Evolutionary conservation across 345 rosid species (phyloP), one percentile per base, ranked within the genome.

Genomic region (Bruguiera sexangula): DNA sequence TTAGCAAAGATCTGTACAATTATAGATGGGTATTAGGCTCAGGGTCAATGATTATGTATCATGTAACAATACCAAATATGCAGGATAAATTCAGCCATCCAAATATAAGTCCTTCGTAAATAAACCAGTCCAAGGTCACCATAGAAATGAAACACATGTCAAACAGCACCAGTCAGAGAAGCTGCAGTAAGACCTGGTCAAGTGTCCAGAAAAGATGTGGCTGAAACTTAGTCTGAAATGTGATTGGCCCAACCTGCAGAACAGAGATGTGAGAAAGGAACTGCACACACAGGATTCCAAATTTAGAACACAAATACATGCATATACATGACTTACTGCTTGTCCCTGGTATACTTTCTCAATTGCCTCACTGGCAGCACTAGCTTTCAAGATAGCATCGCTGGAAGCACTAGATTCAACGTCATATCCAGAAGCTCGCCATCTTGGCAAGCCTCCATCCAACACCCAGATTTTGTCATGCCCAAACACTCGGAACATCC

Each of bases 351-450:
- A 96, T 63, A 86, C 90, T 89, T 90, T 96, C 81, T 88, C 93
- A 68, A 96, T 88, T 32, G 98, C 99, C 79, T 96, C 98, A 73
- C 81, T 90, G 55, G 99, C 98, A 60, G 99, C 99, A 80, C 97
- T 90, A 9, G 97, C 95, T 82, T 90, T 96, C 83, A 96, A 64
- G 82, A 92, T 90, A 73, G 96, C 88, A 79, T 92, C 97, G 79
- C 96, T 65, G 31, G 99, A 96, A 72, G 99, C 96, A 83, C 98
- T 96, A 56, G 99, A 96, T 75, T 92, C 99, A 53, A 96, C 99
- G 83, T 96, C 98, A 71, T 85, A 96, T 24, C 99, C 99, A 26
- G 87, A 89, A 58, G 95, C 92, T 71, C 96, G 97, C 99, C 99
- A 96, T 80, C 91, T 90, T 36, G 97, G 99, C 50, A 96, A 70